phyloP scores from a whole-genome alignment of 2,329 filamentous ascomycete genomes.

The Xylaria sp. region DNA sequence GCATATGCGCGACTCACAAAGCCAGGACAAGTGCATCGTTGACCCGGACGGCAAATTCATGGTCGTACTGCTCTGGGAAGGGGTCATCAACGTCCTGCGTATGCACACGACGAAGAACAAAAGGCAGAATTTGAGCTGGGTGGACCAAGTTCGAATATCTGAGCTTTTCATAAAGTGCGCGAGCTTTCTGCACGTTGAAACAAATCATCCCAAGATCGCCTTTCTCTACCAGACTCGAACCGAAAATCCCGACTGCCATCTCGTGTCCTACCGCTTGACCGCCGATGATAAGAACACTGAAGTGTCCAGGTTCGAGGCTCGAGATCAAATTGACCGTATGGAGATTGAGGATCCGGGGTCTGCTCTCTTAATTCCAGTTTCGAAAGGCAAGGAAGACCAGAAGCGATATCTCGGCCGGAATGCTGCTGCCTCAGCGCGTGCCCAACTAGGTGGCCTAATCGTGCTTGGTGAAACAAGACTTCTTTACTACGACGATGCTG shows the following conservation, averaged over 20 bases:
- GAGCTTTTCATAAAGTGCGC: slow-evolving; percentile 70
- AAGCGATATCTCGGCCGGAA: slow-evolving; percentile 72
- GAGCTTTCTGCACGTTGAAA: slow-evolving; percentile 68
- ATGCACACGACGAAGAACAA: slow-evolving; percentile 60
- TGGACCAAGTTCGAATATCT: slow-evolving; percentile 67
- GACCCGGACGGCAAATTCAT: slow-evolving; percentile 78
- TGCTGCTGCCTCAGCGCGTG: slow-evolving; percentile 60
- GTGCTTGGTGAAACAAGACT: slow-evolving; percentile 84
- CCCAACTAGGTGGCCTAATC: slow-evolving; percentile 76
- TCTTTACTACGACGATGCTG: slow-evolving; percentile 85
- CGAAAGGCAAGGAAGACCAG: slow-evolving; percentile 63
- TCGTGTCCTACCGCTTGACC: slow-evolving; percentile 70
- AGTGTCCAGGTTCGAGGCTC: slow-evolving; percentile 65
- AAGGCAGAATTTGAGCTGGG: slow-evolving; percentile 58
- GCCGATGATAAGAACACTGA: slow-evolving; percentile 67
- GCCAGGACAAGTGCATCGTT: slow-evolving; percentile 82
- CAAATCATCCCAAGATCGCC: slow-evolving; percentile 67
- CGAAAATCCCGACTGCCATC: slow-evolving; percentile 63
- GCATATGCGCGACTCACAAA: slow-evolving; percentile 80
- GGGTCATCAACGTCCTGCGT: slow-evolving; percentile 66
- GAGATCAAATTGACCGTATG: slow-evolving; percentile 66
- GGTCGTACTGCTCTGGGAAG: slow-evolving; percentile 70
- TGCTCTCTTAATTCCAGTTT: slow-evolving; percentile 71
- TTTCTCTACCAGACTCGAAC: slow-evolving; percentile 67
- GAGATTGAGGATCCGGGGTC: slow-evolving; percentile 66